These are phyloP conservation scores for Calvatia gigantea DNA, from an alignment of 768 basidiomycete species.

Conservation along the genomic window DNA sequence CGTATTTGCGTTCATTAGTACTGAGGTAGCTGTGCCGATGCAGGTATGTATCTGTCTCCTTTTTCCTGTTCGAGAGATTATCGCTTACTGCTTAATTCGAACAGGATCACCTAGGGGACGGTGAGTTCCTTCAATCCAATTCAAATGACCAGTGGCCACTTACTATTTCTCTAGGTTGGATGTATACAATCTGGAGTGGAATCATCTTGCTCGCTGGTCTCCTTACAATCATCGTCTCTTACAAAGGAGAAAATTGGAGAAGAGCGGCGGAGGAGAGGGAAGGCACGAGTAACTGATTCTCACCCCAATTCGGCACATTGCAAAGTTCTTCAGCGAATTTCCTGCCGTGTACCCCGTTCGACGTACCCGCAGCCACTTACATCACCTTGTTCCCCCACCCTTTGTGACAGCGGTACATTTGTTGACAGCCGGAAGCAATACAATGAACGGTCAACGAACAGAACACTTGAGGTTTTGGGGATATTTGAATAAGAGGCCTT, in stretches of 20 bases:
- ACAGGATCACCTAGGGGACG: constrained; percentile 71
- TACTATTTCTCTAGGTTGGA: constrained; percentile 36
- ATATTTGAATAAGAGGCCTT: too few relatives aligned
- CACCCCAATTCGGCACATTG: not conserved
- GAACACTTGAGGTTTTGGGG: too few relatives aligned
- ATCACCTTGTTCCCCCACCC: too few relatives aligned
- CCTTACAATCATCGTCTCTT: constrained; percentile 56
- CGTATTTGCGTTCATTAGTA: constrained; percentile 14
- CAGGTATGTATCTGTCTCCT: constrained; percentile 12
- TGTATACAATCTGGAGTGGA: constrained; percentile 62
- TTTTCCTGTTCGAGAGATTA: not conserved
- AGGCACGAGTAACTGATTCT: not conserved
- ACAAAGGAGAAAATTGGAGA: constrained; percentile 61
- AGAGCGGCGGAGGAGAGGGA: constrained; percentile 44
- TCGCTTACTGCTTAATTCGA: not conserved
- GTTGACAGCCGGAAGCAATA: too few relatives aligned
- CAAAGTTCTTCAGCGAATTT: too few relatives aligned
- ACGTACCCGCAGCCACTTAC: too few relatives aligned
- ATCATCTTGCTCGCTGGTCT: constrained; percentile 50
- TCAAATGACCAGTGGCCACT: not conserved
- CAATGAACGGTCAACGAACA: too few relatives aligned
- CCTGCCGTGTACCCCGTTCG: too few relatives aligned
- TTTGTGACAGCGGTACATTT: too few relatives aligned
- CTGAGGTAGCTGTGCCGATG: constrained; percentile 17
- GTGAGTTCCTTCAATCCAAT: constrained; percentile 25